A percentile compares a stretch with the other conserved stretches of the same genome.
These are phyloP conservation scores for Pythium rhizo-oryzae DNA, from an alignment of 352 stramenopile species.

Conservation along the genomic window DNA sequence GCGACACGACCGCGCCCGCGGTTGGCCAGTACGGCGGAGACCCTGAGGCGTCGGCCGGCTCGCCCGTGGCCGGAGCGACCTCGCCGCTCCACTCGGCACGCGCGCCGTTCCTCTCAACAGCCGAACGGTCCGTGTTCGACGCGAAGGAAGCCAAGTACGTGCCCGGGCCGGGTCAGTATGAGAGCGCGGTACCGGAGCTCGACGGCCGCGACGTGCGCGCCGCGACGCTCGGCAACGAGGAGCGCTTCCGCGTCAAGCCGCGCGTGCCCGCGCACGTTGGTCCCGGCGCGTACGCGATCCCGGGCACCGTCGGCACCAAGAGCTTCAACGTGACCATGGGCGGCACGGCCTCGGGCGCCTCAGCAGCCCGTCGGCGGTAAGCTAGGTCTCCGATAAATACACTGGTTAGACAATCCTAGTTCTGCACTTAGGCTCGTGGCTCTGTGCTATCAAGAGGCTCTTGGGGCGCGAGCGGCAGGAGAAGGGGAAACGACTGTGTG, in stretches of 20 bases:
- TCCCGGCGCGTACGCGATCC: conserved; percentile 36
- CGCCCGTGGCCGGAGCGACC: not conserved
- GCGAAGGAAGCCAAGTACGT: conserved; percentile 27
- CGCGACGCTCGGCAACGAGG: conserved; percentile 33
- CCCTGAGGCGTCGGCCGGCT: not conserved
- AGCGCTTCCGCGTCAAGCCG: conserved; percentile 32
- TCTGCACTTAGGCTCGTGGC: too few species aligned
- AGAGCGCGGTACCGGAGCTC: not conserved
- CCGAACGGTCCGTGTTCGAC: conserved; percentile 28
- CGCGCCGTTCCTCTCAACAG: conserved; percentile 30
- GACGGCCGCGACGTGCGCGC: conserved; percentile 8
- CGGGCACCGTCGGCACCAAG: conserved; percentile 38
- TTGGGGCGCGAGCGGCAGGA: too few species aligned
- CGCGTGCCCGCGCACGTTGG: conserved; percentile 35
- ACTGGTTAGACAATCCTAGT: too few species aligned
- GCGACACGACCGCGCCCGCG: conserved; percentile 38
- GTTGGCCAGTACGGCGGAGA: conserved; percentile 45
- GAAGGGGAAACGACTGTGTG: not conserved
- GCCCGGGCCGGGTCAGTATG: conserved; percentile 38
- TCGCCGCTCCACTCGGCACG: conserved; percentile 19
- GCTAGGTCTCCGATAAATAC: too few species aligned
- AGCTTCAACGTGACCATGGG: conserved; percentile 48
- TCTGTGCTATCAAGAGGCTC: too few species aligned
- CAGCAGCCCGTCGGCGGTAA: too few species aligned
- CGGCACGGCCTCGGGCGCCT: not conserved